Evolutionary conservation across 1,284 basidiomycete species (phyloP).

Genomic region (Anthracocystis panici-leucophaei): DNA sequence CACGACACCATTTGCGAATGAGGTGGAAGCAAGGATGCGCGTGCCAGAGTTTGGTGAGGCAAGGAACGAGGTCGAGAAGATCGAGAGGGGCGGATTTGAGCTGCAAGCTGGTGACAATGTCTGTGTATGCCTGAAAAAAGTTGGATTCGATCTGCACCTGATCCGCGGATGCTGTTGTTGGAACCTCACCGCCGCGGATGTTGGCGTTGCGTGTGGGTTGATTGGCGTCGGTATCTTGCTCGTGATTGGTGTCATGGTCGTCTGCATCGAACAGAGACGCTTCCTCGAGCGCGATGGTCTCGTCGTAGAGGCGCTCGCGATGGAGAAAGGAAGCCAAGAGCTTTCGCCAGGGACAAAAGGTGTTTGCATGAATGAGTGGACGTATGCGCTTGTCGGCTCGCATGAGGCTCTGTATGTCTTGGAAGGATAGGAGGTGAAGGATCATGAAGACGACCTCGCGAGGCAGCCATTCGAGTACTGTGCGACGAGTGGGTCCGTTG

Average conservation of each 20-base stretch:
- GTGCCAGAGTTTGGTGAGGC: conserved; percentile 33
- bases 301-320: conserved; percentile 42
- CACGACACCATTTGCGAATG: conserved; percentile 47
- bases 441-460: conserved; percentile 55
- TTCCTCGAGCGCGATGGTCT: conserved; percentile 32
- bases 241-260: conserved; percentile 14
- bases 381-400: conserved; percentile 54
- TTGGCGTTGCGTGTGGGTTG: background rate
- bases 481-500: conserved; percentile 42
- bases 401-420: conserved; percentile 44
- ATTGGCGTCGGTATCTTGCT: conserved; percentile 2
- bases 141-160: conserved; percentile 25
- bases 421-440: conserved; percentile 50
- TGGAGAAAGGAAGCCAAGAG: conserved; percentile 36
- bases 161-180: conserved; percentile 7
- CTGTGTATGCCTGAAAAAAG: conserved; percentile 41
- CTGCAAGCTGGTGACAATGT: conserved; percentile 34
- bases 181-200: background rate
- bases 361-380: conserved; percentile 47
- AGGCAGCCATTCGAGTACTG: conserved; percentile 61
- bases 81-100: conserved; percentile 43
- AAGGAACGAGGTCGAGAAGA: conserved; percentile 43
- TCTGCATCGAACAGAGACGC: conserved; percentile 24
- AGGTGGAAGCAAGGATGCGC: conserved; percentile 33
- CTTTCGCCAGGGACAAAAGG: conserved; percentile 59